Conservation (phyloP, 2,329 filamentous ascomycete genomes). For the Fusarium albidum region DNA sequence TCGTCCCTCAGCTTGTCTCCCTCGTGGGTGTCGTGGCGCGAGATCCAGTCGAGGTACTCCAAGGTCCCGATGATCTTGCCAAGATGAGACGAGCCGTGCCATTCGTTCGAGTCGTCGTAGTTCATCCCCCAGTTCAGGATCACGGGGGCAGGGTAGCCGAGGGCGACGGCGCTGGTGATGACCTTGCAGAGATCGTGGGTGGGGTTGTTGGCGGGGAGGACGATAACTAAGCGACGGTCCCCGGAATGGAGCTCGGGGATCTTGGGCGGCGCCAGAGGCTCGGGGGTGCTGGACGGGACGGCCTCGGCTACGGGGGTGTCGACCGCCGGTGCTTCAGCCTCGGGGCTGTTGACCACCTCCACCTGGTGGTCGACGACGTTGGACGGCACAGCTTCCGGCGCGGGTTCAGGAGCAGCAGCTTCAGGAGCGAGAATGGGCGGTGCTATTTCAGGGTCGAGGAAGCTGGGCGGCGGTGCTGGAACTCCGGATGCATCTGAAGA, state of each 20-base stretch:
- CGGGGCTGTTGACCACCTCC: no score
- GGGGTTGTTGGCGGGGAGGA: slow-evolving; percentile 32
- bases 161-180: slow-evolving; percentile 33
- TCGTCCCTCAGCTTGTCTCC: slow-evolving; percentile 28
- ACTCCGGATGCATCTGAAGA: no score
- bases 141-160: slow-evolving; percentile 39
- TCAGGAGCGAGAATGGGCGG: no score
- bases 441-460: no score
- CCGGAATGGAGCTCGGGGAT: slow-evolving; percentile 1
- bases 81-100: slow-evolving; percentile 33
- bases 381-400: no score
- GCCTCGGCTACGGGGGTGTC: no score
- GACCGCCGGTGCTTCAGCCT: no score
- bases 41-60: slow-evolving; percentile 35
- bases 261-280: no score
- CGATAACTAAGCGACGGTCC: slow-evolving; percentile 24
- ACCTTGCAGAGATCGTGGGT: slow-evolving; percentile 40
- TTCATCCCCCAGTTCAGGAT: slow-evolving; percentile 41
- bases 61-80: slow-evolving; percentile 40
- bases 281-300: no score
- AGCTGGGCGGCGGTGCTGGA: no score
- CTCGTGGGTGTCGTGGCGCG: background rate
- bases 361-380: no score
- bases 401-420: no score
- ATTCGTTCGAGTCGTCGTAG: slow-evolving; percentile 11